Evolutionary conservation across 139 green algal genomes (phyloP).

Genomic region (Chlamydomonas asymmetrica): DNA sequence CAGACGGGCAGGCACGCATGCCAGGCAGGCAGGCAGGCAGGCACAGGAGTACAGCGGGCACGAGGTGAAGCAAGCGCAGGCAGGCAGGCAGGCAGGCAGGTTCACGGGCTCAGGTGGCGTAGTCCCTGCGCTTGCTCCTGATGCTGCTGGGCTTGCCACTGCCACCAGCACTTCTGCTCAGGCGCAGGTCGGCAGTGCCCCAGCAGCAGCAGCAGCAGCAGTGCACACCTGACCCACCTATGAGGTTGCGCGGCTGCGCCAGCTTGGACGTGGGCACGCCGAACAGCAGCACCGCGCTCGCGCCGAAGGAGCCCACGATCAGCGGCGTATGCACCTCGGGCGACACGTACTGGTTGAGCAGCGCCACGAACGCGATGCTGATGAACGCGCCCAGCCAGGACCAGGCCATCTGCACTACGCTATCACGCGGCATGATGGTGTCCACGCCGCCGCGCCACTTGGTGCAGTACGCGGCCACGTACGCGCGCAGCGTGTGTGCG

Average conservation of each 20-base stretch:
- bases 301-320: constrained; percentile 48
- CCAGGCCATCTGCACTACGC: constrained; percentile 8
- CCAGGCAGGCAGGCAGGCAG: too few species aligned
- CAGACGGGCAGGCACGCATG: too few species aligned
- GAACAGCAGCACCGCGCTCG: constrained; percentile 53
- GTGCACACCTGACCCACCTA: constrained; percentile 40
- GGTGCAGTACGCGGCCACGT: constrained; percentile 10
- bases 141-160: too few species aligned
- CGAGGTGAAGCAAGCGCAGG: too few species aligned
- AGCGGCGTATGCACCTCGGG: constrained; percentile 25
- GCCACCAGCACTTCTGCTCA: too few species aligned
- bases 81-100: too few species aligned
- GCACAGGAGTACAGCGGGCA: too few species aligned
- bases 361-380: constrained; percentile 19
- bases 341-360: constrained; percentile 20
- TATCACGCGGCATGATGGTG: constrained; percentile 15
- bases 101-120: too few species aligned
- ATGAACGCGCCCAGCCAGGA: constrained; percentile 50
- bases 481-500: background rate
- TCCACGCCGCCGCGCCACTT: constrained; percentile 24
- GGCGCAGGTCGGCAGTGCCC: too few species aligned
- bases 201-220: too few species aligned
- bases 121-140: too few species aligned
- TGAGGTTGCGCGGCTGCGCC: constrained; percentile 47
- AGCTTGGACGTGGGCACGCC: constrained; percentile 40